phyloP scores from a whole-genome alignment of 805 yeast species.

The Naumovozyma dairenensis region DNA sequence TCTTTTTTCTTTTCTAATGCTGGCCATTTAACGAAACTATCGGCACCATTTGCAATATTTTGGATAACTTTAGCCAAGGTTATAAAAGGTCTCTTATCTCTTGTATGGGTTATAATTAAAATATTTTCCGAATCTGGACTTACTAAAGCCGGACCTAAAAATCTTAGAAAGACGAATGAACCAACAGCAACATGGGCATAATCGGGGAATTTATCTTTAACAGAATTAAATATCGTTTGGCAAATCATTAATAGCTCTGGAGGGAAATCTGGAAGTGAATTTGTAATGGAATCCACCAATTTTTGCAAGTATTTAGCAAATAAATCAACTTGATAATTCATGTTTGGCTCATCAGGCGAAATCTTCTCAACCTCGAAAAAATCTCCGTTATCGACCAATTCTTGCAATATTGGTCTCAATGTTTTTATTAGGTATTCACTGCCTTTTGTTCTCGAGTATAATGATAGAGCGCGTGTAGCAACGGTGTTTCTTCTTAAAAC shows the following conservation, averaged over 20 bases:
- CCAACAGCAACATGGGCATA: slow-evolving; percentile 69
- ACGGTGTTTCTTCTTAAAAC: slow-evolving; percentile 73
- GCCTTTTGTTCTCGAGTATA: slow-evolving; percentile 63
- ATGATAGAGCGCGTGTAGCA: slow-evolving; percentile 65
- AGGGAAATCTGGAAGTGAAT: slow-evolving; percentile 53
- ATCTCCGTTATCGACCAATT: slow-evolving; percentile 40
- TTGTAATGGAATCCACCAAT: slow-evolving; percentile 49
- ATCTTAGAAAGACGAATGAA: slow-evolving; percentile 72
- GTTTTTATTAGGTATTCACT: slow-evolving; percentile 43
- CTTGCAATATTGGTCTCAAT: slow-evolving; percentile 47
- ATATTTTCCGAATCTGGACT: slow-evolving; percentile 56
- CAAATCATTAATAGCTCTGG: slow-evolving; percentile 64
- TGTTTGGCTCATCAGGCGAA: slow-evolving; percentile 30
- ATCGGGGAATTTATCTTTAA: slow-evolving; percentile 53
- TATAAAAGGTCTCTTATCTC: slow-evolving; percentile 55
- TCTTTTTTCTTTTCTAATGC: slow-evolving; percentile 34
- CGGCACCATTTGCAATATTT: slow-evolving; percentile 75
- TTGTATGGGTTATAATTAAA: slow-evolving; percentile 31
- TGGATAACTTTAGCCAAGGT: slow-evolving; percentile 78
- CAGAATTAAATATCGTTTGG: slow-evolving; percentile 47
- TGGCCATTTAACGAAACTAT: slow-evolving; percentile 57
- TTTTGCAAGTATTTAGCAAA: slow-evolving; percentile 49
- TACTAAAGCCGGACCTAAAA: slow-evolving; percentile 82
- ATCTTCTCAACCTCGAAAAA: slow-evolving; percentile 58
- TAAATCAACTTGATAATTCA: slow-evolving; percentile 32